Evolutionary conservation across 192 early-diverging fungal species (phyloP).

Genomic region (Geranomyces michiganensis): DNA sequence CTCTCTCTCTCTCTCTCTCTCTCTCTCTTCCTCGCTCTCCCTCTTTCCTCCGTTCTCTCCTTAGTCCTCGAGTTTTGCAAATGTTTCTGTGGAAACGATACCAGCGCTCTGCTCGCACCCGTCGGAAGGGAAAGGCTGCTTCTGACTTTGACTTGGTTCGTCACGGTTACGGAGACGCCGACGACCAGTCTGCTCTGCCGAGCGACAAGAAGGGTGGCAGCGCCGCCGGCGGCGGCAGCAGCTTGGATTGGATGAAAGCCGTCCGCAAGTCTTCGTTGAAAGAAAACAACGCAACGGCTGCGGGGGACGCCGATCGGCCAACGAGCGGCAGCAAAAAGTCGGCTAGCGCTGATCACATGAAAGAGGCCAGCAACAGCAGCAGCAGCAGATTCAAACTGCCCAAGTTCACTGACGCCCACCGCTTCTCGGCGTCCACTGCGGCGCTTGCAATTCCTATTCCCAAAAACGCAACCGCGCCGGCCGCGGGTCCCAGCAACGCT

Average conservation of each 20-base stretch:
- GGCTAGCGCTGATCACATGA: background rate
- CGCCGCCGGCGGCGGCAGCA: background rate
- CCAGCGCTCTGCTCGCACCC: background rate
- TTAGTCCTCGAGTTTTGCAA: too few relatives aligned
- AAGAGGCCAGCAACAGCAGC: background rate
- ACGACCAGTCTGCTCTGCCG: background rate
- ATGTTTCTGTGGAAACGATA: conserved; percentile 12
- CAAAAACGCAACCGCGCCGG: conserved; percentile 5
- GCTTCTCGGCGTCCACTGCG: background rate
- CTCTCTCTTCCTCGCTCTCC: too few relatives aligned
- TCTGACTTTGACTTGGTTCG: background rate
- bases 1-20: too few relatives aligned
- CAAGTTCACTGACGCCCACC: too few relatives aligned
- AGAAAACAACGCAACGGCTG: background rate
- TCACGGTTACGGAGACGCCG: background rate
- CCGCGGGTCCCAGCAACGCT: background rate
- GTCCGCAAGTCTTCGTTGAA: conserved; percentile 2
- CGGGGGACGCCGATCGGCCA: background rate
- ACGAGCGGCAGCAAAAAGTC: background rate
- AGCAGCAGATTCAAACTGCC: background rate
- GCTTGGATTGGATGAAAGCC: conserved; percentile 7
- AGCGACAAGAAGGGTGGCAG: background rate
- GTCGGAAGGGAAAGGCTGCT: conserved; percentile 6
- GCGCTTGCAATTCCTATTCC: conserved; percentile 3
- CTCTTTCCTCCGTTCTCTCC: background rate